These are phyloP conservation scores for Asterionellopsis glacialis DNA, from an alignment of 108 stramenopile genomes.

Conservation along the genomic window DNA sequence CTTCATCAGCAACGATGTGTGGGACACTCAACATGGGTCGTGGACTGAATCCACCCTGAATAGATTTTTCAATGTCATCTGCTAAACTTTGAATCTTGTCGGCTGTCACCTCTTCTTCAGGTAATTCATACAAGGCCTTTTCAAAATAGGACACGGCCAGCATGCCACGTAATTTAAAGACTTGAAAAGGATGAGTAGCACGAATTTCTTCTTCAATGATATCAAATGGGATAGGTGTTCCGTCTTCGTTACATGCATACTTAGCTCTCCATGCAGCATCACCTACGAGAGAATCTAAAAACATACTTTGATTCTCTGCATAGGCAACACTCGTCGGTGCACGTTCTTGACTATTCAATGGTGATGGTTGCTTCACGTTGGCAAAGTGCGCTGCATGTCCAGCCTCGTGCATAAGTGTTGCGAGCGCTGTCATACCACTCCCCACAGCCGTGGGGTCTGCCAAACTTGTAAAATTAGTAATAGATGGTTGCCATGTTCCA, in stretches of 20 bases:
- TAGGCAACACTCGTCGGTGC: conserved; percentile 66
- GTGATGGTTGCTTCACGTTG: conserved; percentile 53
- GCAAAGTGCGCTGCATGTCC: conserved; percentile 79
- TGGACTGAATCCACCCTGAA: conserved; percentile 60
- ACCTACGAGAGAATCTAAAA: conserved; percentile 58
- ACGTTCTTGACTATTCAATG: conserved; percentile 67
- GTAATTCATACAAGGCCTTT: conserved; percentile 67
- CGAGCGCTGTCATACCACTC: conserved; percentile 49
- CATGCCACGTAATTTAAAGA: conserved; percentile 55
- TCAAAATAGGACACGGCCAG: conserved; percentile 68
- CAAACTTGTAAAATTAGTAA: conserved; percentile 59
- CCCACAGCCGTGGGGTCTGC: conserved; percentile 61
- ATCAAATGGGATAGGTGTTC: conserved; percentile 58
- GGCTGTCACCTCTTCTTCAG: conserved; percentile 54
- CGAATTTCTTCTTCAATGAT: conserved; percentile 59
- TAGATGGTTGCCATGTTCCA: conserved; percentile 43
- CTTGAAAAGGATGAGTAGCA: conserved; percentile 59
- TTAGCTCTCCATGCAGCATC: conserved; percentile 73
- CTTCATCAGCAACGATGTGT: conserved; percentile 70
- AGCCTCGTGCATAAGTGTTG: conserved; percentile 69
- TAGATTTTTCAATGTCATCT: conserved; percentile 50
- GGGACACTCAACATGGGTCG: conserved; percentile 62
- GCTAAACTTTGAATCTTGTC: conserved; percentile 51
- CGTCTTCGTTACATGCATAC: conserved; percentile 45
- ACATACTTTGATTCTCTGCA: conserved; percentile 70